Evolutionary conservation across 805 yeast species (phyloP).

Genomic region (Cyberlindnera mrakii): DNA sequence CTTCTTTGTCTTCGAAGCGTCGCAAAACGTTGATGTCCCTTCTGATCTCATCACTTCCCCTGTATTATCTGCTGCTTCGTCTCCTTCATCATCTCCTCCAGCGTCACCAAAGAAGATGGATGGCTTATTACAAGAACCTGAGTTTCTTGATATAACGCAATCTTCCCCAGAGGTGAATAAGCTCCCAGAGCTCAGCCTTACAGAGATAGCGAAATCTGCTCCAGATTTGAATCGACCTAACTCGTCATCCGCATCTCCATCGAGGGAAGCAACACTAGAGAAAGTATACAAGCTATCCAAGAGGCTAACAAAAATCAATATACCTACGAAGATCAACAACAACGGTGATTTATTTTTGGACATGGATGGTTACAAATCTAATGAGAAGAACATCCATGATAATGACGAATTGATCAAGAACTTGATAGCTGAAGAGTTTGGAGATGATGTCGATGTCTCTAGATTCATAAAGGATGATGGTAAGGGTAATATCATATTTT

Average conservation of each 20-base stretch:
- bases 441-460: conserved; percentile 40
- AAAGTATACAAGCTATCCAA: conserved; percentile 59
- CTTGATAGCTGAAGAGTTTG: conserved; percentile 71
- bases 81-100: conserved; percentile 19
- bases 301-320: conserved; percentile 62
- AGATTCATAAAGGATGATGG: conserved; percentile 49
- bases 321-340: conserved; percentile 81
- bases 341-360: conserved; percentile 89
- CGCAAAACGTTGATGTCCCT: conserved; percentile 55
- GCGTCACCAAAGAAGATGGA: conserved; percentile 15
- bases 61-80: conserved; percentile 20
- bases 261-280: conserved; percentile 42
- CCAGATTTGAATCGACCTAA: not conserved
- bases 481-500: conserved; percentile 58
- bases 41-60: conserved; percentile 49
- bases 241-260: conserved; percentile 10
- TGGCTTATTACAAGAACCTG: conserved; percentile 36
- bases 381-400: conserved; percentile 65
- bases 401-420: conserved; percentile 73
- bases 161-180: conserved; percentile 13
- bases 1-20: conserved; percentile 89
- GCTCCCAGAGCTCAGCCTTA: conserved; percentile 1
- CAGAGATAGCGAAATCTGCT: not conserved
- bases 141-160: conserved; percentile 39
- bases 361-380: conserved; percentile 93